phyloP scores from a whole-genome alignment of 1,284 basidiomycete species.

The Tilletiopsis washingtonensis region DNA sequence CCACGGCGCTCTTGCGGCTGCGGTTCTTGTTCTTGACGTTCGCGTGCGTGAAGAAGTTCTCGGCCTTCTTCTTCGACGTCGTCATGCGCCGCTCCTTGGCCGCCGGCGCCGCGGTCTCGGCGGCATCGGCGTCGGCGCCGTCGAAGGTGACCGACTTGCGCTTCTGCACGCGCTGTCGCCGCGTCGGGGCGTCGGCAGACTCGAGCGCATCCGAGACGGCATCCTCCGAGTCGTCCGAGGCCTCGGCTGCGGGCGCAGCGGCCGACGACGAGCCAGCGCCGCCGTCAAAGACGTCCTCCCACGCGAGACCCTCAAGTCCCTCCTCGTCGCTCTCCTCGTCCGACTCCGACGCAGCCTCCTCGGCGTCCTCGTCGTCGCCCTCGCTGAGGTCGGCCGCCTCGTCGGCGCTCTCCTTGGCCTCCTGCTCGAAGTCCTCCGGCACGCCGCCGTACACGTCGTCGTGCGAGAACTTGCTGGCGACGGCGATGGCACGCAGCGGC shows the following conservation, averaged over 20 bases:
- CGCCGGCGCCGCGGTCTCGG: constrained; percentile 18
- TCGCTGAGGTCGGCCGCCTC: constrained; percentile 17
- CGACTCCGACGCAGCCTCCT: constrained; percentile 37
- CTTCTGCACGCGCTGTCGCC: too few species aligned
- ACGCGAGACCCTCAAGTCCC: constrained; percentile 60
- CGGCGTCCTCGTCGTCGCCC: constrained; percentile 16
- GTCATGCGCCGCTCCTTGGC: constrained; percentile 36
- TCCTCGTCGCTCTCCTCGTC: constrained; percentile 36
- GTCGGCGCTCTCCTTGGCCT: constrained; percentile 19
- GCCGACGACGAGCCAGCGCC: constrained; percentile 43
- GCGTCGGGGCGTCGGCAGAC: too few species aligned
- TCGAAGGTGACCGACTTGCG: constrained; percentile 15
- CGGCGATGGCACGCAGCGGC: constrained; percentile 55
- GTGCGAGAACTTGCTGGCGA: constrained; percentile 54
- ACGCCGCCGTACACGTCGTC: constrained; percentile 43
- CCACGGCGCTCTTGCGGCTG: constrained; percentile 47
- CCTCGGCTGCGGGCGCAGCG: constrained; percentile 4
- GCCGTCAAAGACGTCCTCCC: constrained; percentile 65
- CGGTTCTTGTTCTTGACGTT: constrained; percentile 49
- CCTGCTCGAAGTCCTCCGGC: constrained; percentile 43
- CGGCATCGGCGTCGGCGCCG: constrained; percentile 12
- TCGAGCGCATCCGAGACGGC: constrained; percentile 28
- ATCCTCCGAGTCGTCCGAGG: constrained; percentile 48
- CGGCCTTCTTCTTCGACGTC: constrained; percentile 62
- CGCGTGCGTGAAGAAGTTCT: constrained; percentile 69